Conservation (phyloP, 345 rosid genomes). For the Gossypium rotundifolium region DNA sequence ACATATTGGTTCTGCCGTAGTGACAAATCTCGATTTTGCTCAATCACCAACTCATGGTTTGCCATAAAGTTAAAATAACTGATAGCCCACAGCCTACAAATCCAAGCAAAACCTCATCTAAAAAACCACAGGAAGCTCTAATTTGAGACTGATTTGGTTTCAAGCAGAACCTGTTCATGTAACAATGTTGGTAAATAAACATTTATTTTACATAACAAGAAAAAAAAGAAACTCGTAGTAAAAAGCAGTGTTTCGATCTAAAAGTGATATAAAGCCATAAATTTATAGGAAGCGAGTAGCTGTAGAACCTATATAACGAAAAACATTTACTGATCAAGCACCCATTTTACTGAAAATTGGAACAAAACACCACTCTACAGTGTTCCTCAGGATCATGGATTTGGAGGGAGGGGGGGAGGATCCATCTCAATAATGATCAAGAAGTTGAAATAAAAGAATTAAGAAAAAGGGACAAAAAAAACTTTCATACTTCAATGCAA, state of each 20-base stretch:
- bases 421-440: background rate
- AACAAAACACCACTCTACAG: background rate
- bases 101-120: constrained; percentile 1
- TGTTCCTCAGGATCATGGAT: background rate
- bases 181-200: background rate
- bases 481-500: background rate
- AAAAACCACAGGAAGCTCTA: background rate
- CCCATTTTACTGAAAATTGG: background rate
- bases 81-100: background rate
- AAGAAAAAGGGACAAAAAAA: background rate
- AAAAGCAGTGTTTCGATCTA: background rate
- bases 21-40: constrained; percentile 18
- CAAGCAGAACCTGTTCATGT: background rate
- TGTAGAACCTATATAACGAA: background rate
- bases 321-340: background rate
- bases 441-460: background rate
- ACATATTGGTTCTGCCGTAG: constrained; percentile 21
- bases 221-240: background rate
- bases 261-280: background rate
- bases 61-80: constrained; percentile 20
- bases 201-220: background rate
- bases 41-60: constrained; percentile 23
- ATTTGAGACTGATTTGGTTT: background rate
- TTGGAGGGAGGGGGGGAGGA: background rate
- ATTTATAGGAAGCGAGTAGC: background rate